Conservation (phyloP, 805 yeast genomes). For the Wickerhamiella alocasiicola region DNA sequence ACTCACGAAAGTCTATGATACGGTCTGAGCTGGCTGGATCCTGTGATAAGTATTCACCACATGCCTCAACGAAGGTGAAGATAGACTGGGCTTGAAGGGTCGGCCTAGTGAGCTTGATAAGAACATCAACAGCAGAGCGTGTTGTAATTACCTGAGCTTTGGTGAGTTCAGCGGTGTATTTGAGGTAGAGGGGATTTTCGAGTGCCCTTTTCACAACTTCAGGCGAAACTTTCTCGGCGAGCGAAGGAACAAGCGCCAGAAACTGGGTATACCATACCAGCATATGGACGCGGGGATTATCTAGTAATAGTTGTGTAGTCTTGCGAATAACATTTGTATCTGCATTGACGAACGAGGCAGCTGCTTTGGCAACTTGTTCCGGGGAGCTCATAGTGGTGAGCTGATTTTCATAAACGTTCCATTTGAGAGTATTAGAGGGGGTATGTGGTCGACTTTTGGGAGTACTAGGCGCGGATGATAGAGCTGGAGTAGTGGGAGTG, state of each 20-base stretch:
- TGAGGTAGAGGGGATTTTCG: neutral
- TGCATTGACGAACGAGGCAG: neutral
- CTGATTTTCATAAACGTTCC: conserved; percentile 7
- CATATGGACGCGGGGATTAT: conserved; percentile 6
- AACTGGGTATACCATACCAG: conserved; percentile 2
- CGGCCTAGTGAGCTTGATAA: conserved; percentile 7
- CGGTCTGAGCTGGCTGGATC: neutral
- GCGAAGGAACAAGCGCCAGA: neutral
- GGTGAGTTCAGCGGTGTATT: conserved; percentile 5
- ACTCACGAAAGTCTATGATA: neutral
- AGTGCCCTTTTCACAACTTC: neutral
- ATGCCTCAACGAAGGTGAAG: conserved; percentile 3
- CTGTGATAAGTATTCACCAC: conserved; percentile 1
- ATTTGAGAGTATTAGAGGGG: conserved; percentile 3
- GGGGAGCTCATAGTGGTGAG: conserved; percentile 1
- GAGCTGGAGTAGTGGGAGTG: neutral
- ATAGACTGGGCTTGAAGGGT: neutral
- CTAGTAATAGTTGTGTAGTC: conserved; percentile 1
- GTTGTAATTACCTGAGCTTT: conserved; percentile 1
- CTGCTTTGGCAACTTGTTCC: neutral
- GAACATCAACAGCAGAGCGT: conserved; percentile 3
- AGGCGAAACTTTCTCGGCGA: neutral
- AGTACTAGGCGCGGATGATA: neutral
- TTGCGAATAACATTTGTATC: conserved; percentile 1
- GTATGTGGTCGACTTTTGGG: neutral